Conservation (phyloP, 352 stramenopile genomes). For the Globisporangium irregulare region DNA sequence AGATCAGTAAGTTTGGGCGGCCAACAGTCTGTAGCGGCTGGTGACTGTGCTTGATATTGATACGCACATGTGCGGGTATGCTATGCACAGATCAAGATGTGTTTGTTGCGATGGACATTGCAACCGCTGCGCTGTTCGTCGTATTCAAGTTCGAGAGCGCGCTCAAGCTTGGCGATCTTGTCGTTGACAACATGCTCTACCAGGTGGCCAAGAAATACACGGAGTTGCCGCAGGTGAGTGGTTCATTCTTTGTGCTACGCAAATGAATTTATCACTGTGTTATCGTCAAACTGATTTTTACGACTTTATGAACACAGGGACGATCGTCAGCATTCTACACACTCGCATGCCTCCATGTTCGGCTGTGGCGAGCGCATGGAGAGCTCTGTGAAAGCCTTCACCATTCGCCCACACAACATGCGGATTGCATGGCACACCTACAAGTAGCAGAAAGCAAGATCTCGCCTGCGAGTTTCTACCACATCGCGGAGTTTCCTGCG, state of each 20-base stretch:
- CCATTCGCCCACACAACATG: background rate
- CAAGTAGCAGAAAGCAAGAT: conserved; percentile 12
- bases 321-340: conserved; percentile 29
- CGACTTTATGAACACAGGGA: conserved; percentile 1
- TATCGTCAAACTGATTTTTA: background rate
- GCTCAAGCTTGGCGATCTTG: conserved; percentile 51
- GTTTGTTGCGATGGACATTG: conserved; percentile 45
- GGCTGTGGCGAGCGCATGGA: conserved; percentile 44
- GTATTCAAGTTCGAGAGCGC: conserved; percentile 39
- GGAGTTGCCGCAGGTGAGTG: conserved; percentile 43
- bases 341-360: conserved; percentile 45
- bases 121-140: conserved; percentile 49
- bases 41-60: background rate
- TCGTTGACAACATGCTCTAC: conserved; percentile 78
- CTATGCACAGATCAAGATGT: conserved; percentile 25
- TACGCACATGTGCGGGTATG: background rate
- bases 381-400: conserved; percentile 22
- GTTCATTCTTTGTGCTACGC: background rate
- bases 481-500: conserved; percentile 38
- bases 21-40: too few species aligned
- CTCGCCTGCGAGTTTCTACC: conserved; percentile 16
- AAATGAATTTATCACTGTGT: background rate
- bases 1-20: conserved; percentile 16
- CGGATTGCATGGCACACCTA: conserved; percentile 8
- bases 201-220: conserved; percentile 74